Percentiles rank a stretch among this genome's conserved stretches.
These are phyloP conservation scores for Prunus salicina DNA, from an alignment of 306 rosid genomes.

Conservation along the genomic window DNA sequence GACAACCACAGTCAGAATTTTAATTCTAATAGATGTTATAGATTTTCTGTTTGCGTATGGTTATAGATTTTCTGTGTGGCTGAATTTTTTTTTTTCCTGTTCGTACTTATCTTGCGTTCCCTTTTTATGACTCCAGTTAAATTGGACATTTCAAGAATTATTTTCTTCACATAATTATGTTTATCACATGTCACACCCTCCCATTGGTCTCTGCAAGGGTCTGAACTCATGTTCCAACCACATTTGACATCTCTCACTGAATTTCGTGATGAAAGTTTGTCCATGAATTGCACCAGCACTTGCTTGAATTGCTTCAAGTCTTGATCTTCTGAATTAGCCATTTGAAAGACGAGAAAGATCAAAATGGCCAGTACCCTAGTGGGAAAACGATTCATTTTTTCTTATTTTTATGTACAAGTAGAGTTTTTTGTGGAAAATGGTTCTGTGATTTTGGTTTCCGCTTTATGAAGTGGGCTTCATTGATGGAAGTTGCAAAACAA, in stretches of 20 bases:
- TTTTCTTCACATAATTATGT: slow-evolving; percentile 24
- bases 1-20: neutral
- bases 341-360: slow-evolving; percentile 27
- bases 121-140: slow-evolving; percentile 24
- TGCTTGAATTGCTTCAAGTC: slow-evolving; percentile 29
- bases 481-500: slow-evolving; percentile 8
- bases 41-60: too few relatives aligned
- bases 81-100: too few relatives aligned
- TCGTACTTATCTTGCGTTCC: too few relatives aligned
- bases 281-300: slow-evolving; percentile 50
- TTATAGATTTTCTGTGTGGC: too few relatives aligned
- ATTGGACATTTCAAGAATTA: slow-evolving; percentile 31
- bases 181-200: slow-evolving; percentile 40
- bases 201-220: slow-evolving; percentile 59
- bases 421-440: neutral
- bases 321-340: slow-evolving; percentile 37
- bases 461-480: slow-evolving; percentile 3
- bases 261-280: slow-evolving; percentile 43
- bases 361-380: slow-evolving; percentile 28
- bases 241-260: slow-evolving; percentile 13
- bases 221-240: slow-evolving; percentile 64
- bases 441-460: neutral
- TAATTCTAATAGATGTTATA: too few relatives aligned
- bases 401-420: neutral
- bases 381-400: slow-evolving; percentile 39